A percentile compares a stretch with the other conserved stretches of the same genome.
phyloP scores from a whole-genome alignment of 768 basidiomycete species.

The Pleurotus djamor region DNA sequence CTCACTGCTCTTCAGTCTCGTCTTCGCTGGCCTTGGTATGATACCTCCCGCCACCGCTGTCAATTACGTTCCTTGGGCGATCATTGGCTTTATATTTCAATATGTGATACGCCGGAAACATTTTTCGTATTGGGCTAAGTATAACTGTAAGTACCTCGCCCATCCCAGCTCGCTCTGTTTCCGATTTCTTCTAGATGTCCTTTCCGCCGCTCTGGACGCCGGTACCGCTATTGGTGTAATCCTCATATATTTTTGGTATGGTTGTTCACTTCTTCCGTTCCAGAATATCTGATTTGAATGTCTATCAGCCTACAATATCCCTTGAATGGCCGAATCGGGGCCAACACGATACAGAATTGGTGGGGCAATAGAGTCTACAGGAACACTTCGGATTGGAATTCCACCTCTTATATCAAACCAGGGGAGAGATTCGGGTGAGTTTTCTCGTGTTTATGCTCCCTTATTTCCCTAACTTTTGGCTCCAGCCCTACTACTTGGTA shows the following conservation, averaged over 20 bases:
- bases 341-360: constrained; percentile 33
- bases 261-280: background rate
- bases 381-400: constrained; percentile 22
- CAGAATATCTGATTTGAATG: background rate
- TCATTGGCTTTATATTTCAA: constrained; percentile 77
- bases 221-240: constrained; percentile 65
- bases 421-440: constrained; percentile 26
- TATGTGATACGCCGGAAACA: constrained; percentile 62
- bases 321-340: constrained; percentile 34
- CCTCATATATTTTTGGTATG: constrained; percentile 65
- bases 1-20: constrained; percentile 36
- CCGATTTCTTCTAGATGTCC: constrained; percentile 45
- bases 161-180: background rate
- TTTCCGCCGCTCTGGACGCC: constrained; percentile 74
- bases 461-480: background rate
- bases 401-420: constrained; percentile 11
- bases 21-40: constrained; percentile 63
- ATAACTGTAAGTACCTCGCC: constrained; percentile 56
- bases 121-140: constrained; percentile 77
- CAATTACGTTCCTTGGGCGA: constrained; percentile 82
- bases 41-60: constrained; percentile 86
- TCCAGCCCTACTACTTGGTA: constrained; percentile 6
- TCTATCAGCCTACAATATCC: constrained; percentile 41
- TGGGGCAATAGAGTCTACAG: constrained; percentile 34
- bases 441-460: background rate